These are phyloP conservation scores for Phylloporus rhodoxanthus DNA, from an alignment of 768 basidiomycete genomes.

Conservation along the genomic window DNA sequence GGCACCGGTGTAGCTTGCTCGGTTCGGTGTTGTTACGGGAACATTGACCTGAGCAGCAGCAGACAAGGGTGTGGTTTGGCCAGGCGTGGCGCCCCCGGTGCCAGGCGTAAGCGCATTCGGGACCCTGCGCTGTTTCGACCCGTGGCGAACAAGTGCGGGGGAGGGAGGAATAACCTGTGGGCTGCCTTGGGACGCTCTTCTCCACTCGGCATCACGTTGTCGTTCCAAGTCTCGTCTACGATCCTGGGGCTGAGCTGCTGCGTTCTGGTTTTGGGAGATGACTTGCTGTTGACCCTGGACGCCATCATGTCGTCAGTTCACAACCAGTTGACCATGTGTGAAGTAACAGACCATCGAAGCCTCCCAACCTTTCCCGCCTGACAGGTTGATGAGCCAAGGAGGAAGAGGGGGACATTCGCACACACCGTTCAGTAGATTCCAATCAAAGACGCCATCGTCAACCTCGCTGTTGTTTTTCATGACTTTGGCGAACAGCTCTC, in stretches of 20 bases:
- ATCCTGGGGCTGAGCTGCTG: slow-evolving; percentile 45
- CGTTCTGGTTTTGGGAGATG: slow-evolving; percentile 58
- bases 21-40: slow-evolving; percentile 49
- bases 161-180: slow-evolving; percentile 63
- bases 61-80: slow-evolving; percentile 65
- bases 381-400: slow-evolving; percentile 5
- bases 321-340: not conserved
- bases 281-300: slow-evolving; percentile 59
- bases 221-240: slow-evolving; percentile 50
- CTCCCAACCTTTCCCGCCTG: slow-evolving; percentile 95
- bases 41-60: slow-evolving; percentile 71
- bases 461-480: slow-evolving; percentile 85
- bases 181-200: slow-evolving; percentile 53
- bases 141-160: slow-evolving; percentile 71
- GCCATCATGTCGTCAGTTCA: slow-evolving; percentile 7
- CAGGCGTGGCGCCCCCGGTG: slow-evolving; percentile 39
- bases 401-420: not conserved
- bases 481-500: slow-evolving; percentile 91
- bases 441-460: slow-evolving; percentile 94
- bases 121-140: slow-evolving; percentile 64
- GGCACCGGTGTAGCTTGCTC: slow-evolving; percentile 37
- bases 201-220: slow-evolving; percentile 54
- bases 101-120: slow-evolving; percentile 57
- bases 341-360: slow-evolving; percentile 56
- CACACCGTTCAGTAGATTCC: slow-evolving; percentile 86